These are phyloP conservation scores for Pyrenophora tritici-repentis DNA, from an alignment of 2,329 filamentous ascomycete genomes.

Conservation along the genomic window DNA sequence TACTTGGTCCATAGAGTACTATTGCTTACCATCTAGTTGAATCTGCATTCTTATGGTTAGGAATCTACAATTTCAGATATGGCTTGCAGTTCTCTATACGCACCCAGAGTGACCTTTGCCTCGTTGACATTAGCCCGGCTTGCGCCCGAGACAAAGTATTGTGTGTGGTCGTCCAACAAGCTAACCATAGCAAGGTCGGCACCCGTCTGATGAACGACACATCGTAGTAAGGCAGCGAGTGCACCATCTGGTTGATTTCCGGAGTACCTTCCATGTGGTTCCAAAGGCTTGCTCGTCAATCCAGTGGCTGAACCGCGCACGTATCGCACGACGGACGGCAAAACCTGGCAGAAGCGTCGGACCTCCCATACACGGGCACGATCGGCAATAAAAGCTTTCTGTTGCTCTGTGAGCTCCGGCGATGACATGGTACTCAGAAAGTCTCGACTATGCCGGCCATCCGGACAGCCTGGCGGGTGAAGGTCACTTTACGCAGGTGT, in stretches of 20 bases:
- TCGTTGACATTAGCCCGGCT: conserved; percentile 7
- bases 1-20: no score
- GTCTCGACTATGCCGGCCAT: neutral
- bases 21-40: conserved; percentile 5
- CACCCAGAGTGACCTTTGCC: conserved; percentile 8
- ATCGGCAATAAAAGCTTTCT: conserved; percentile 8
- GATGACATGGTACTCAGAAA: conserved; percentile 5
- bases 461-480: neutral
- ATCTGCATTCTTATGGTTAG: conserved; percentile 4
- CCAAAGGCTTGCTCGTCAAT: conserved; percentile 1
- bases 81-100: neutral
- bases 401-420: conserved; percentile 9
- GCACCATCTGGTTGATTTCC: conserved; percentile 6
- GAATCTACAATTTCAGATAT: neutral
- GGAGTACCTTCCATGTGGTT: neutral
- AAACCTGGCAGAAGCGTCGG: conserved; percentile 10
- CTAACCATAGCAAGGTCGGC: conserved; percentile 12
- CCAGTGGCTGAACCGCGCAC: neutral
- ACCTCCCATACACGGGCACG: conserved; percentile 13
- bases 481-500: neutral
- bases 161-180: conserved; percentile 11
- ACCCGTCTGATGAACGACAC: conserved; percentile 8
- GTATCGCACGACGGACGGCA: conserved; percentile 9
- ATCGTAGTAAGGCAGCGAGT: conserved; percentile 10
- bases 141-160: conserved; percentile 13